Evolutionary conservation across 2,329 filamentous ascomycete genomes (phyloP).

Genomic region (Ilyonectria destructans): DNA sequence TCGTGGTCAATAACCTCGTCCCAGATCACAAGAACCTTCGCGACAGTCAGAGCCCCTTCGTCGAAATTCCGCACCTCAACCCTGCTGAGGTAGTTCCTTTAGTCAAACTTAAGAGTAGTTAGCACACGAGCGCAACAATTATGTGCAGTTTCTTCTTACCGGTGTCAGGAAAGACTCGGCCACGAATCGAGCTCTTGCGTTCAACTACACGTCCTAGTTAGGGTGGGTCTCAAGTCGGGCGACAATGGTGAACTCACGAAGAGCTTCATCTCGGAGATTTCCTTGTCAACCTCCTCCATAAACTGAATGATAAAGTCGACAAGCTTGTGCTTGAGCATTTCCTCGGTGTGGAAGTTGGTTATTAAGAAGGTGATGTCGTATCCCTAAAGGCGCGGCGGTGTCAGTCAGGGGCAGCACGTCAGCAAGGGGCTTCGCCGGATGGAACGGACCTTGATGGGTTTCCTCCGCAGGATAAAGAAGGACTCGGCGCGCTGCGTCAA

Average conservation of each 20-base stretch:
- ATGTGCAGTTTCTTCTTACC: slow-evolving; percentile 63
- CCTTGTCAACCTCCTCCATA: slow-evolving; percentile 99
- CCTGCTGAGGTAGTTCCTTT: slow-evolving; percentile 41
- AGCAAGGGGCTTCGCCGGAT: slow-evolving; percentile 13
- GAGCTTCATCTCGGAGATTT: slow-evolving; percentile 99
- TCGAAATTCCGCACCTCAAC: slow-evolving; percentile 40
- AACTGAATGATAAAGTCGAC: slow-evolving; percentile 99
- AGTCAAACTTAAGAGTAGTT: slow-evolving; percentile 53
- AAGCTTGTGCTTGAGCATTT: slow-evolving; percentile 99
- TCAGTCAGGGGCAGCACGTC: slow-evolving; percentile 41
- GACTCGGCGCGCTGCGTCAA: slow-evolving; percentile 86
- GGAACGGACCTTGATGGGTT: slow-evolving; percentile 87
- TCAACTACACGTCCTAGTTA: slow-evolving; percentile 74
- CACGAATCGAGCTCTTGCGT: slow-evolving; percentile 96
- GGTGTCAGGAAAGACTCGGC: slow-evolving; percentile 98
- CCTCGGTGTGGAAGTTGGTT: slow-evolving; percentile 98
- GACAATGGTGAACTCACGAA: slow-evolving; percentile 78
- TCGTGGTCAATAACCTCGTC: slow-evolving; percentile 34
- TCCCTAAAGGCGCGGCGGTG: slow-evolving; percentile 70
- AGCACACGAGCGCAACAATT: slow-evolving; percentile 11
- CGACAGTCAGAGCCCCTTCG: slow-evolving; percentile 34
- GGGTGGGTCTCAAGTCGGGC: slow-evolving; percentile 35
- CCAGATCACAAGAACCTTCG: slow-evolving; percentile 32
- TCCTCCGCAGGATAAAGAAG: slow-evolving; percentile 96
- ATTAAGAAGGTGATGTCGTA: slow-evolving; percentile 99